A percentile compares a stretch with the other conserved stretches of the same genome.
These are phyloP conservation scores for Asterella californica DNA, from an alignment of 225 moss, liverwort and hornwort species.

Conservation along the genomic window DNA sequence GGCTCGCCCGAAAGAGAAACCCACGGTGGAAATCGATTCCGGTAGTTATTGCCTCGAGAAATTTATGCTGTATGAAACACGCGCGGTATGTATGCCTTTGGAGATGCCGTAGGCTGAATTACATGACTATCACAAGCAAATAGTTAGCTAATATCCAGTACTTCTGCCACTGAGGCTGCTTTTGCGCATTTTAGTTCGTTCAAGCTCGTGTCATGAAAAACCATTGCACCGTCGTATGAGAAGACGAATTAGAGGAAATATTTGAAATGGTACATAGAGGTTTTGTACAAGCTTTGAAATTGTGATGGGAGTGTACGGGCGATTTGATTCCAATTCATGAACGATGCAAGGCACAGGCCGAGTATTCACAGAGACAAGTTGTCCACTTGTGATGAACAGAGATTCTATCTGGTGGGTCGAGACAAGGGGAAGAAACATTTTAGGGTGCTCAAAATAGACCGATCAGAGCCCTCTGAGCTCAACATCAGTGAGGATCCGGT, in stretches of 20 bases:
- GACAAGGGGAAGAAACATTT: constrained; percentile 83
- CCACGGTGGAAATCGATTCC: constrained; percentile 37
- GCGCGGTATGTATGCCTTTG: constrained; percentile 47
- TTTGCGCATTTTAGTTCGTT: not conserved
- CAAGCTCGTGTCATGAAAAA: not conserved
- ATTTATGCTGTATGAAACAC: constrained; percentile 67
- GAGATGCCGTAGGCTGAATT: not conserved
- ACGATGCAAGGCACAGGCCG: not conserved
- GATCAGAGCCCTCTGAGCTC: constrained; percentile 71
- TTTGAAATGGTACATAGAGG: not conserved
- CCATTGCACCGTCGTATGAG: not conserved
- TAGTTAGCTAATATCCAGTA: not conserved
- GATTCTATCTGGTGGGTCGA: constrained; percentile 74
- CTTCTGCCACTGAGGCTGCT: not conserved
- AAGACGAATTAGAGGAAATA: not conserved
- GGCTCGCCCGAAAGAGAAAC: constrained; percentile 26
- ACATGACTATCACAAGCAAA: not conserved
- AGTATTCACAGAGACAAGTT: not conserved
- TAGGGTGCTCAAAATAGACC: constrained; percentile 87
- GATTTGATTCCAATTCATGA: not conserved
- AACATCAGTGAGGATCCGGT: constrained; percentile 75
- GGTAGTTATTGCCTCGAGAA: constrained; percentile 62
- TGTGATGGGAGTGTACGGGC: not conserved
- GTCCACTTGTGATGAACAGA: constrained; percentile 36
- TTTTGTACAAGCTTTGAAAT: not conserved